Evolutionary conservation across 805 yeast species (phyloP).

Genomic region (Candida incommunis): DNA sequence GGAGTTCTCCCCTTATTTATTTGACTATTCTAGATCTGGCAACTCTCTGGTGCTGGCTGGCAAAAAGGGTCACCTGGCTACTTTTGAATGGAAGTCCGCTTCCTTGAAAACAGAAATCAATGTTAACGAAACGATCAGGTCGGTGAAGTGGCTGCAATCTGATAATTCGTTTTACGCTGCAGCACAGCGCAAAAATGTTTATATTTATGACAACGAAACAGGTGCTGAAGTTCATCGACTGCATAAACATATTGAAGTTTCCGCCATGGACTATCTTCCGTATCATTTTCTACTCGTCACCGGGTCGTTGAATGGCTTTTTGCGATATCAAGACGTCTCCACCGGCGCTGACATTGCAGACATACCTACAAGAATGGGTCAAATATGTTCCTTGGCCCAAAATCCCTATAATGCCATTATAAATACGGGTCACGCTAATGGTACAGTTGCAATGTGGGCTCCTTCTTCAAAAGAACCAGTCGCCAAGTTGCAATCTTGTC

Average conservation of each 20-base stretch:
- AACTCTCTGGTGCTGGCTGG: conserved; percentile 78
- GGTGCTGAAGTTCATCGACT: conserved; percentile 88
- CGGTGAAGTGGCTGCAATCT: conserved; percentile 80
- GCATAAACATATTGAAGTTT: conserved; percentile 79
- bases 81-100: conserved; percentile 92
- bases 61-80: conserved; percentile 84
- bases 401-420: conserved; percentile 94
- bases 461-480: conserved; percentile 79
- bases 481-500: conserved; percentile 63
- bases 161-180: conserved; percentile 83
- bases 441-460: conserved; percentile 87
- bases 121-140: conserved; percentile 78
- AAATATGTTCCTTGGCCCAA: conserved; percentile 75
- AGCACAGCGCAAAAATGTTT: conserved; percentile 91
- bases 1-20: conserved; percentile 71
- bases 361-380: conserved; percentile 75
- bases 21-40: conserved; percentile 81
- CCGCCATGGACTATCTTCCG: conserved; percentile 74
- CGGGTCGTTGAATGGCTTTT: conserved; percentile 78
- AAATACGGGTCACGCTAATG: conserved; percentile 87
- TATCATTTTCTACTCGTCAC: conserved; percentile 81
- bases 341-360: conserved; percentile 83
- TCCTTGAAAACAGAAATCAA: conserved; percentile 66
- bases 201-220: conserved; percentile 66
- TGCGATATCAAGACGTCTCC: conserved; percentile 89